Base-by-base conservation (phyloP, 768 basidiomycete species). In the Tylopilus plumbeoviolaceoides region DNA sequence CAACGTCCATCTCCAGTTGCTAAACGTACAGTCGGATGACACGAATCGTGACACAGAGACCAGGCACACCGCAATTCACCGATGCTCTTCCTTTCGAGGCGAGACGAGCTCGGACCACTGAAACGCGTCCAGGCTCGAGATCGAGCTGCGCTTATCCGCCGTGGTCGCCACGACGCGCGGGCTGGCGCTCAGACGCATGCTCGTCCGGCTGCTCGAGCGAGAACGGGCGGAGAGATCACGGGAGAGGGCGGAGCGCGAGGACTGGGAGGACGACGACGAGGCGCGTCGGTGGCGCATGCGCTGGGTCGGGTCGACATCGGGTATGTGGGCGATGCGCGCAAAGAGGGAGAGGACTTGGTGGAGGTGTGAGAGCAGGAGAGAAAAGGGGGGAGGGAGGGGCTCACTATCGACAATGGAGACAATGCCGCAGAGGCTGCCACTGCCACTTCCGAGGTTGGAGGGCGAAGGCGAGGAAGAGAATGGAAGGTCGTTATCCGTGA, bases 321-420 rank as follows among this genome's bases (percentile, higher is more conserved):
- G 75, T 33, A 92, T 78, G 55, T 86, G 83, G 47, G 87, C 89
- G 40, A 86, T 68, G 43, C 78, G 84, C 0, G 89, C 90, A 63
- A 92, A 92, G 25, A 88, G 71, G 3, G 89, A 89, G 25, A 92
- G 79, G 45, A 91, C 89, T 33, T 89, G 54, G 33, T 45, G 40
- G 47, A 47, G 41, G 5, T 23, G 21, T 30, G 15, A 51, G 39
- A 21, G n/a, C 21, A 15, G 44, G 21, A 12, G 33, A 7, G 33
- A 27, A 10, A 20, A 4, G 2, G 17, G 28, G 27, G 4, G 27
- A 28, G 8, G 27, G 8, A 28, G 20, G 14, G 5, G 73, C 83
- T 54, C 61, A 91, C 90, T 83, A 63, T 92, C 90, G 21, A 89
- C 87, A 53, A 87, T 78, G 14, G 90, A 91, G 10, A 91, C 85